A percentile compares a stretch with the other conserved stretches of the same genome.
phyloP scores from a whole-genome alignment of 2,329 filamentous ascomycete species.

The Drechslera avenae region DNA sequence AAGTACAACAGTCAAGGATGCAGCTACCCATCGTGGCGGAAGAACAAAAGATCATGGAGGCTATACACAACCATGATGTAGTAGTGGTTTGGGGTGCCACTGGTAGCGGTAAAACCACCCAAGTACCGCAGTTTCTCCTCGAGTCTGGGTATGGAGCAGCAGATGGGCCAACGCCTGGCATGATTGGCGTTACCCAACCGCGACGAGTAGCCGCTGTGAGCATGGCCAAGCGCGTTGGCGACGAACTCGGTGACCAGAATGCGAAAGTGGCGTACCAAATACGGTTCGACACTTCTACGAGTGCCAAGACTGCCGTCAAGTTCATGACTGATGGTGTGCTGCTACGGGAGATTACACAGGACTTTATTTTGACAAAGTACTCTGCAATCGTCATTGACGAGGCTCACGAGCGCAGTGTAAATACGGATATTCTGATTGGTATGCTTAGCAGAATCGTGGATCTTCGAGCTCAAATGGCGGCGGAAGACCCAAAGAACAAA shows the following conservation, averaged over 20 bases:
- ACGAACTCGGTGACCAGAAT: constrained; percentile 81
- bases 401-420: constrained; percentile 94
- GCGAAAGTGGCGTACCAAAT: constrained; percentile 86
- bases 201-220: constrained; percentile 93
- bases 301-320: constrained; percentile 84
- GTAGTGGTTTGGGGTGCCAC: constrained; percentile 94
- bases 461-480: constrained; percentile 74
- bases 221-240: constrained; percentile 89
- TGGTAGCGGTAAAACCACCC: constrained; percentile 96
- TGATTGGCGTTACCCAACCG: constrained; percentile 95
- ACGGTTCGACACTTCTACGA: constrained; percentile 85
- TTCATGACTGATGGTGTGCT: constrained; percentile 99
- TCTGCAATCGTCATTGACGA: constrained; percentile 95
- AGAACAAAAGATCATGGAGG: constrained; percentile 98
- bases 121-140: constrained; percentile 93
- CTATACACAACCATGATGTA: constrained; percentile 86
- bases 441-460: constrained; percentile 94
- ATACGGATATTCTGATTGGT: constrained; percentile 97
- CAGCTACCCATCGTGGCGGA: constrained; percentile 89
- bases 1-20: constrained; percentile 78
- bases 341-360: constrained; percentile 85
- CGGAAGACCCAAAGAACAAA: constrained; percentile 69
- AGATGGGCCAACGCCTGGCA: constrained; percentile 78
- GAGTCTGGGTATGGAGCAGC: constrained; percentile 88
- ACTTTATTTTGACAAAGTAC: constrained; percentile 87